Base-by-base conservation (phyloP, 139 green algal species). In the Protoeuglena noctilucae region DNA sequence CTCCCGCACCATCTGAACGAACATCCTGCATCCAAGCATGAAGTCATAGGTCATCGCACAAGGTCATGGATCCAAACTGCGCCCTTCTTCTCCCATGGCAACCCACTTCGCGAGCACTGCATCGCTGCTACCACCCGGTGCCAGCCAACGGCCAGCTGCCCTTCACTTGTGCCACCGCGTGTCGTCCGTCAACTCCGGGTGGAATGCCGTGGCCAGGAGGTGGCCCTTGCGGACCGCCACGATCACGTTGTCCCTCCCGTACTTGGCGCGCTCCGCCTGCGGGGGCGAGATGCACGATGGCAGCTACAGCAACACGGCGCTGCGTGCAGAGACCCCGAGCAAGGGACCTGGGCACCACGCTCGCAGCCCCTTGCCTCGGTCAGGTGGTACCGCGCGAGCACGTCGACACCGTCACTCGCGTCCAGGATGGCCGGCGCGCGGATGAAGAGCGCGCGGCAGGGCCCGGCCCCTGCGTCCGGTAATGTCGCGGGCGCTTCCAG, bases 151-250 rank as follows among this genome's bases (percentile, higher is more conserved):
- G n/a, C n/a, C n/a, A n/a, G n/a, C n/a, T n/a, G n/a, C n/a, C n/a
- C n/a, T n/a, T n/a, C n/a, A n/a, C 34, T 43, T 43, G 34, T 43
- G 34, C 80, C 86, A 95, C 51, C 89, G 71, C 3, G 70, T 43
- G 64, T 97, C 88, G 2, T 68, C 74, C 9, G 89, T 96, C 4
- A 98, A 76, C 72, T 98, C 90, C 25, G 90, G 90, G 61, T 98
- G 91, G 69, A 98, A 98, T 2, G 92, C 79, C 2, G 91, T 98
- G 1, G 86, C 91, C 53, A 97, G 62, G 18, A 97, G 72, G 18
- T 76, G 61, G 1, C 69, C 70, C 23, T 71, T 69, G n/a, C 76
- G 61, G 29, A 97, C 91, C 4, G 83, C 91, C 40, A 98, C 89
- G 2, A 78, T 58, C 16, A 94, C 83, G 14, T 24, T 52, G 3